Evolutionary conservation across 1,284 basidiomycete species (phyloP).

Genomic region (Limonomyces culmigenus): DNA sequence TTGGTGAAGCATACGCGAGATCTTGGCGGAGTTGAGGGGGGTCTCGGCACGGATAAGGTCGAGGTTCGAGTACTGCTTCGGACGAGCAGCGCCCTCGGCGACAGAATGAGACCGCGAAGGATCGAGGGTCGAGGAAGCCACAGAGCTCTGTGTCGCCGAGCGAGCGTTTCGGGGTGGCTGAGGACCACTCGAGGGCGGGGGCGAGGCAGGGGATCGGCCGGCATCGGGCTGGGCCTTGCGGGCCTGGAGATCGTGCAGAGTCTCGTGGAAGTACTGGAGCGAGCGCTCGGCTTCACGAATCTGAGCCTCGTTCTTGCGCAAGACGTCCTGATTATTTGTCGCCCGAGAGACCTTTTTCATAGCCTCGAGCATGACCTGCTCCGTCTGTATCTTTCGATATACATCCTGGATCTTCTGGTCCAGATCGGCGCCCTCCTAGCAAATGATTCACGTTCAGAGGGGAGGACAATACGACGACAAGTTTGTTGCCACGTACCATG

Average conservation of each 20-base stretch:
- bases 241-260: conserved; percentile 68
- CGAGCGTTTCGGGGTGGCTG: conserved; percentile 12
- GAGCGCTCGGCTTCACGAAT: conserved; percentile 80
- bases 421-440: conserved; percentile 25
- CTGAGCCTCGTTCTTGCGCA: conserved; percentile 68
- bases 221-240: conserved; percentile 50
- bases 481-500: too few species aligned
- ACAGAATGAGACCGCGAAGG: conserved; percentile 10
- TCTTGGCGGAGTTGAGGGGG: conserved; percentile 91
- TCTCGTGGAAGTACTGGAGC: conserved; percentile 78
- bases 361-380: conserved; percentile 85
- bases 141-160: too few species aligned
- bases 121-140: conserved; percentile 26
- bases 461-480: too few species aligned
- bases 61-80: conserved; percentile 55
- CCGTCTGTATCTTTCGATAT: conserved; percentile 78
- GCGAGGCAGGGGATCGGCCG: conserved; percentile 29
- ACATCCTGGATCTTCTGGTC: conserved; percentile 89
- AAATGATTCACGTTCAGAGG: too few species aligned
- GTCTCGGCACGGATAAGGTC: conserved; percentile 98
- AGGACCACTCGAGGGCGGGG: conserved; percentile 17
- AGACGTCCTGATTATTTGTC: conserved; percentile 76
- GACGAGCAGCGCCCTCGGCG: conserved; percentile 30
- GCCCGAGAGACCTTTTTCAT: conserved; percentile 67
- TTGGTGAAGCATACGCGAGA: conserved; percentile 95